Evolutionary conservation across 2,329 filamentous ascomycete species (phyloP).

Genomic region (Cladosporium sp.): DNA sequence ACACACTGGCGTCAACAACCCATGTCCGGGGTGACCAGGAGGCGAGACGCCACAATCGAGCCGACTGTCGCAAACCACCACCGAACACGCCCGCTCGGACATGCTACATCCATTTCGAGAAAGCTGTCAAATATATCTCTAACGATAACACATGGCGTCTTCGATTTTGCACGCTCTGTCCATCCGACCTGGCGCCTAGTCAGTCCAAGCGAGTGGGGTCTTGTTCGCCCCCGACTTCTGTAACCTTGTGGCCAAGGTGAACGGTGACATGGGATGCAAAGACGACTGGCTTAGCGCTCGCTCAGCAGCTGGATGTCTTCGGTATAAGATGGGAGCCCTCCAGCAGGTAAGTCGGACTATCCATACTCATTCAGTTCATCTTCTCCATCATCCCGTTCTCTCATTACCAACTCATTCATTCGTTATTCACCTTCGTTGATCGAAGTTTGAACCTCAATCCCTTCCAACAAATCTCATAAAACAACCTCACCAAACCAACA

Average conservation of each 20-base stretch:
- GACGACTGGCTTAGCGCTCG: no score
- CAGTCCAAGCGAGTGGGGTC: constrained; percentile 1
- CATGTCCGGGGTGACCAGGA: background rate
- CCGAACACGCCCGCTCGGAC: no score
- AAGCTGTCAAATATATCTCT: constrained; percentile 5
- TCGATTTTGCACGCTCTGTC: background rate
- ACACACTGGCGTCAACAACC: background rate
- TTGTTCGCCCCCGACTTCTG: no score
- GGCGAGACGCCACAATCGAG: background rate
- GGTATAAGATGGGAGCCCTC: constrained; percentile 2
- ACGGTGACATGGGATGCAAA: no score
- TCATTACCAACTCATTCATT: constrained; percentile 7
- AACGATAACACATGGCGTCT: background rate
- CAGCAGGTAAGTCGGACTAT: background rate
- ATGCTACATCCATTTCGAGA: background rate
- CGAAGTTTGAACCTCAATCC: constrained; percentile 8
- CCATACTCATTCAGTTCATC: constrained; percentile 1
- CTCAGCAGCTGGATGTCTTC: no score
- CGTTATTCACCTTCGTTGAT: constrained; percentile 11
- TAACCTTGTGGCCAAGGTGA: no score
- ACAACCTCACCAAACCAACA: background rate
- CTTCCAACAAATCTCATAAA: background rate
- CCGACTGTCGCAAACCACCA: background rate
- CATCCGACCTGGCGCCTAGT: constrained; percentile 3
- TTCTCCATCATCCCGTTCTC: constrained; percentile 5